Base-by-base conservation (phyloP, 2,329 filamentous ascomycete species). In the Fusarium lateritium region DNA sequence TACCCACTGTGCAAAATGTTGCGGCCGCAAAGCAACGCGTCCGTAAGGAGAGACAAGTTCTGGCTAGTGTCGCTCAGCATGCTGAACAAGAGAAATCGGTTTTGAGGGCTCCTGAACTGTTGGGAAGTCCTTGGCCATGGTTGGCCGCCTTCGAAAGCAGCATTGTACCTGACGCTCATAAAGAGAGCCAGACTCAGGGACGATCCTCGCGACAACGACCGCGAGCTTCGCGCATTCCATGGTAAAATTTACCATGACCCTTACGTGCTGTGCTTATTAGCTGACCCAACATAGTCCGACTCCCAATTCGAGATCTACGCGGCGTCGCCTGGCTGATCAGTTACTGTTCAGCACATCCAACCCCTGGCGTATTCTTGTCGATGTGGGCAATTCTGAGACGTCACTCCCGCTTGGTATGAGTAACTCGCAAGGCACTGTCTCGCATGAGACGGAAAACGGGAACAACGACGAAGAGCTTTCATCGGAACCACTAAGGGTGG, bases 401-500 rank as follows among this genome's bases (percentile, higher is more conserved):
- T 28, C 42, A 31, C 33, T 45, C 11, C 21, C 14, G 14, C 43
- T 36, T 15, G 31, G 17, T 42, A 42, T 45, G 8, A 11, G 44
- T 11, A 39, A 42, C 19, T 50, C 42, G 21, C 44, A 34, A 11
- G 56, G 44, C 33, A 26, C 43, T 9, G 24, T 34, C 2, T 52
- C 34, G 7, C 21, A 9, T 21, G 36, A 33, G 6, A 56, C 24
- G 10, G 50, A 28, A 10, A 39, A 38, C 11, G 50, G 55, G n/a
- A n/a, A 51, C 14, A 57, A 45, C 24, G 34, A 54, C 26, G 51
- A 38, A 42, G 56, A 47, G 5, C 57, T 70, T 31, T 46, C 64
- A 11, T 56, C 75, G 8, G 67, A 62, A 24, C 79, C 81, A 40
- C 73, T 87, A 3, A 81, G 84, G 31, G 83, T 88, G 2, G 78